Evolutionary conservation across 2,329 filamentous ascomycete genomes (phyloP).

Genomic region (Dactylellina drechsleri): DNA sequence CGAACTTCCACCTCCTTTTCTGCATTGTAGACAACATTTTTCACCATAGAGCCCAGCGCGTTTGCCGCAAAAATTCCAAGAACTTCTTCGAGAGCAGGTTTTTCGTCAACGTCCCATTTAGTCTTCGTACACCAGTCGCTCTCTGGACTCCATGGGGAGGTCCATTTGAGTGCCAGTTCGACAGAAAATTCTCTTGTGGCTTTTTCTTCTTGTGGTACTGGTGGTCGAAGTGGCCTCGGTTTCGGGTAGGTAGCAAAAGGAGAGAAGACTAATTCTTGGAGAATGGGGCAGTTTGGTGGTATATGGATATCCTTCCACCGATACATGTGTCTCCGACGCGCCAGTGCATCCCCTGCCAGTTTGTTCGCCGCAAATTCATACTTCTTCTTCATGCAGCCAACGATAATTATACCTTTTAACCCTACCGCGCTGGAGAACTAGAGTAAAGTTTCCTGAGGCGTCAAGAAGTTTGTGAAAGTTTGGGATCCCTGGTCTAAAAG

Average conservation of each 20-base stretch:
- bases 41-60: not conserved
- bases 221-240: not conserved
- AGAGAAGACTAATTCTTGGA: conserved; percentile 18
- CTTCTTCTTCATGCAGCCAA: not conserved
- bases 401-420: conserved; percentile 1
- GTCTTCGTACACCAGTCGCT: not conserved
- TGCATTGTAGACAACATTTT: not conserved
- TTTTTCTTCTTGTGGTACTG: not conserved
- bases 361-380: no score
- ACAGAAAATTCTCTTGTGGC: not conserved
- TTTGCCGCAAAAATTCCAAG: not conserved
- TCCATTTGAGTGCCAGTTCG: not conserved
- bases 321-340: not conserved
- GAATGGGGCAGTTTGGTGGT: not conserved
- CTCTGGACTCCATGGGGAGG: no score
- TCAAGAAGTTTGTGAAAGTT: conserved; percentile 6
- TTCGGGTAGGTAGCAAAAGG: conserved; percentile 4
- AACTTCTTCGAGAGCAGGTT: not conserved
- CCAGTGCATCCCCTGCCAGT: no score
- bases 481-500: not conserved
- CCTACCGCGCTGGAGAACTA: not conserved
- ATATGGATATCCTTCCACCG: conserved; percentile 9
- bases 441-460: not conserved
- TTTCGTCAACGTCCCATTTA: not conserved
- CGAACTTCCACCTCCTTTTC: not conserved